Conservation (phyloP, 805 yeast species). For the Lipomyces chichibuensis region DNA sequence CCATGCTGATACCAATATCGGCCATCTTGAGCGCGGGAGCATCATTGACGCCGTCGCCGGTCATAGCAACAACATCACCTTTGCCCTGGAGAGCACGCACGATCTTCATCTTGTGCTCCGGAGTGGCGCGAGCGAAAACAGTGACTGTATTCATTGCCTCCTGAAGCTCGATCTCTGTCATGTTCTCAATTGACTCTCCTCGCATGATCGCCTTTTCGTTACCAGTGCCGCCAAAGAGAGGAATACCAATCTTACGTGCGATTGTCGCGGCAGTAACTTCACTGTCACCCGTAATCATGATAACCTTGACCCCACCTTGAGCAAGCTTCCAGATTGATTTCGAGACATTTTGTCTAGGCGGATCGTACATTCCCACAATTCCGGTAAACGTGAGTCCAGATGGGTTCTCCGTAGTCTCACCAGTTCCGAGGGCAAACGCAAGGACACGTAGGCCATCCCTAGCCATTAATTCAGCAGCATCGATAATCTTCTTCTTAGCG, state of each 20-base stretch:
- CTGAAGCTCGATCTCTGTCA: constrained; percentile 73
- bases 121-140: constrained; percentile 95
- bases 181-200: constrained; percentile 78
- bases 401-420: constrained; percentile 51
- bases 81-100: constrained; percentile 91
- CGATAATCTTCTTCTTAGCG: constrained; percentile 52
- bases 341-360: constrained; percentile 88
- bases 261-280: constrained; percentile 84
- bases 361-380: constrained; percentile 93
- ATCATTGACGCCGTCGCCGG: constrained; percentile 99
- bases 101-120: constrained; percentile 88
- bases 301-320: constrained; percentile 95
- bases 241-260: constrained; percentile 90
- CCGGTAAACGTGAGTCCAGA: constrained; percentile 76
- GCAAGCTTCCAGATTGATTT: constrained; percentile 72
- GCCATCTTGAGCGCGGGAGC: constrained; percentile 98
- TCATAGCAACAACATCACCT: constrained; percentile 97
- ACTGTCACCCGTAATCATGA: constrained; percentile 96
- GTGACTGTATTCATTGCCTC: constrained; percentile 74
- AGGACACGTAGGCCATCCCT: constrained; percentile 70
- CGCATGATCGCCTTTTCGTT: constrained; percentile 67
- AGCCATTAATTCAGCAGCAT: constrained; percentile 67
- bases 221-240: constrained; percentile 52
- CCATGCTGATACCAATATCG: constrained; percentile 91
- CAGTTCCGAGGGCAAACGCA: constrained; percentile 57